These are phyloP conservation scores for Curvularia verruculosa DNA, from an alignment of 2,329 filamentous ascomycete species.

Conservation along the genomic window DNA sequence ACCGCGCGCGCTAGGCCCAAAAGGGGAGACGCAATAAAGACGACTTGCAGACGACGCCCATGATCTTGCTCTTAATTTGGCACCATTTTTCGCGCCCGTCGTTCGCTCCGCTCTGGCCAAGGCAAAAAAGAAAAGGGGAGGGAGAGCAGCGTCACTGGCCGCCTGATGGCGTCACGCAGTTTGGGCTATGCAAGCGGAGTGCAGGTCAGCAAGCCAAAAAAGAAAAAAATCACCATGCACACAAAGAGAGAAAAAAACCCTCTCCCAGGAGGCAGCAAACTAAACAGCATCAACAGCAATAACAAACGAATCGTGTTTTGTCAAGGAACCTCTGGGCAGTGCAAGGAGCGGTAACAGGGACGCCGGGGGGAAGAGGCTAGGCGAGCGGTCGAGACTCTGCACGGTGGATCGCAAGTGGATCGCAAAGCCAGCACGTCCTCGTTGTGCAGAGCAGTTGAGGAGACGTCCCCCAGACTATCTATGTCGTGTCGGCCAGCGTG, in stretches of 20 bases:
- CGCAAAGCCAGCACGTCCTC: slow-evolving; percentile 16
- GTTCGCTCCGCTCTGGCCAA: not conserved
- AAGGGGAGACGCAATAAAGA: slow-evolving; percentile 19
- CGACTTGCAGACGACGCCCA: slow-evolving; percentile 12
- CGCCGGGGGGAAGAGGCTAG: slow-evolving; percentile 14
- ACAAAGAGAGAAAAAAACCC: too few species aligned
- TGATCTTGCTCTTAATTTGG: slow-evolving; percentile 18
- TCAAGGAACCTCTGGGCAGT: slow-evolving; percentile 1
- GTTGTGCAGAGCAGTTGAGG: slow-evolving; percentile 5
- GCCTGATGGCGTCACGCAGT: not conserved
- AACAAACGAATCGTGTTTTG: slow-evolving; percentile 8
- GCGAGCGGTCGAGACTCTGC: slow-evolving; percentile 16
- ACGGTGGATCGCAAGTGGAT: slow-evolving; percentile 10
- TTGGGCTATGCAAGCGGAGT: not conserved
- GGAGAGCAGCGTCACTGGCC: not conserved
- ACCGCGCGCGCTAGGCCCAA: slow-evolving; percentile 22
- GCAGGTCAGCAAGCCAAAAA: not conserved
- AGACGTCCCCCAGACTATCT: slow-evolving; percentile 15
- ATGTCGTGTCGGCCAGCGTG: not conserved
- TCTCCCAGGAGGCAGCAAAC: not conserved
- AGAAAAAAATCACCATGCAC: too few species aligned
- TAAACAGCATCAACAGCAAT: slow-evolving; percentile 2
- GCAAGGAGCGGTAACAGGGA: slow-evolving; percentile 19
- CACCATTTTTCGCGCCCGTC: not conserved
- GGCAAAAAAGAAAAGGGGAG: not conserved